These are phyloP conservation scores for Fusarium foetens DNA, from an alignment of 2,329 filamentous ascomycete species.

Conservation along the genomic window DNA sequence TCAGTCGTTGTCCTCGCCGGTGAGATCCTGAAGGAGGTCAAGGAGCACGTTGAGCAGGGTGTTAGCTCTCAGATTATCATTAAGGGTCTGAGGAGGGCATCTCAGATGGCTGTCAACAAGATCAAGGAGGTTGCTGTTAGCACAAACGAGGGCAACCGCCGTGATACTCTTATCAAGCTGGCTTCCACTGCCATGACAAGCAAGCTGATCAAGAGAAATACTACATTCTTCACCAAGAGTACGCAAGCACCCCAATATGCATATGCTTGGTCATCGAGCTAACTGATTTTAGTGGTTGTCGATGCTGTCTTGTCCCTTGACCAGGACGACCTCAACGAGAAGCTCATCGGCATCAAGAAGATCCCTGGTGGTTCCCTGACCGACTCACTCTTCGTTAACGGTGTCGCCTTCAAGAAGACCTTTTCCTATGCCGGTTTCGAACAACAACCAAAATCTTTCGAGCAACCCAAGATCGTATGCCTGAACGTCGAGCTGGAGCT, in stretches of 20 bases:
- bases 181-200: conserved; percentile 98
- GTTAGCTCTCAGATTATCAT: conserved; percentile 98
- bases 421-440: conserved; percentile 99
- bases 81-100: conserved; percentile 91
- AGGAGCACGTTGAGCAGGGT: conserved; percentile 94
- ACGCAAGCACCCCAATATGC: conserved; percentile 45
- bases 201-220: conserved; percentile 98
- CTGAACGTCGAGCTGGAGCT: conserved; percentile 97
- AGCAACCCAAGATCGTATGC: conserved; percentile 94
- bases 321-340: conserved; percentile 97
- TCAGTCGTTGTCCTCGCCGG: conserved; percentile 98
- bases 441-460: conserved; percentile 97
- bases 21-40: conserved; percentile 96
- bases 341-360: conserved; percentile 98
- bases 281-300: conserved; percentile 81
- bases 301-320: conserved; percentile 95
- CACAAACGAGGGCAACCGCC: conserved; percentile 82
- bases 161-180: conserved; percentile 88
- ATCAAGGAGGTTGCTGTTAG: conserved; percentile 96
- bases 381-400: conserved; percentile 96
- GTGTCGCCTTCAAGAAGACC: conserved; percentile 99
- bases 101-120: conserved; percentile 94
- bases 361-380: conserved; percentile 95
- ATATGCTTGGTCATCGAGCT: conserved; percentile 37
- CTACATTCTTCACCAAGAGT: conserved; percentile 98